Percentiles rank a stretch among this genome's conserved stretches.
Evolutionary conservation across 129 eudicot genomes (phyloP).

Genomic region (Helianthus annuus): DNA sequence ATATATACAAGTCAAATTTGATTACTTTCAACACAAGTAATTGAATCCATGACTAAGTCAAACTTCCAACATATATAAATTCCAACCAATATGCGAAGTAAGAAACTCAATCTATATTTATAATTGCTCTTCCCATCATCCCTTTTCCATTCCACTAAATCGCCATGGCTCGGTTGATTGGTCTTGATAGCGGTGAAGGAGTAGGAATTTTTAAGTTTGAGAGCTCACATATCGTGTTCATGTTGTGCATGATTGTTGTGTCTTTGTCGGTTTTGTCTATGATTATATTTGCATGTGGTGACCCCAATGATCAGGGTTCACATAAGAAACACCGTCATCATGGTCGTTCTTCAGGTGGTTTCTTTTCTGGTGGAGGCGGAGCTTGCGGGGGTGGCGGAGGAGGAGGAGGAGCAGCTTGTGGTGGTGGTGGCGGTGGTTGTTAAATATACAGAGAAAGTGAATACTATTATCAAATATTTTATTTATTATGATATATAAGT

Average conservation of each 20-base stretch:
- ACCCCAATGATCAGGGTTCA: constrained; percentile 4
- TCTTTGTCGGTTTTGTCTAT: constrained; percentile 37
- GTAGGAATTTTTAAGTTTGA: constrained; percentile 15
- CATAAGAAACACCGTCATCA: neutral
- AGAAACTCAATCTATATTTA: neutral
- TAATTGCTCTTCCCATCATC: neutral
- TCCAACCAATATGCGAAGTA: too few relatives aligned
- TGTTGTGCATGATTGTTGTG: constrained; percentile 33
- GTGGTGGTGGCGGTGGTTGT: neutral
- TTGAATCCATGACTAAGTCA: neutral
- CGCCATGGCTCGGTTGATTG: constrained; percentile 25
- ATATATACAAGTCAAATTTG: neutral
- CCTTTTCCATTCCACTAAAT: neutral
- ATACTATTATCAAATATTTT: too few relatives aligned
- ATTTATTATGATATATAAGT: too few relatives aligned
- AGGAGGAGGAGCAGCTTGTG: neutral
- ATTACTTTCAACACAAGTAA: neutral
- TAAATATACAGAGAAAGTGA: too few relatives aligned
- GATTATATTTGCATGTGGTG: constrained; percentile 40
- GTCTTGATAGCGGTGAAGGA: neutral
- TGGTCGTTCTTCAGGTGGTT: too few relatives aligned
- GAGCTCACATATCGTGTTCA: constrained; percentile 27
- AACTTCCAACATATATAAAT: neutral
- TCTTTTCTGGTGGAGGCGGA: neutral
- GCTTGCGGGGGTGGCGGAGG: neutral